A percentile compares a stretch with the other conserved stretches of the same genome.
Conservation (phyloP, 306 rosid species). For the Hippophae gyantsensis region DNA sequence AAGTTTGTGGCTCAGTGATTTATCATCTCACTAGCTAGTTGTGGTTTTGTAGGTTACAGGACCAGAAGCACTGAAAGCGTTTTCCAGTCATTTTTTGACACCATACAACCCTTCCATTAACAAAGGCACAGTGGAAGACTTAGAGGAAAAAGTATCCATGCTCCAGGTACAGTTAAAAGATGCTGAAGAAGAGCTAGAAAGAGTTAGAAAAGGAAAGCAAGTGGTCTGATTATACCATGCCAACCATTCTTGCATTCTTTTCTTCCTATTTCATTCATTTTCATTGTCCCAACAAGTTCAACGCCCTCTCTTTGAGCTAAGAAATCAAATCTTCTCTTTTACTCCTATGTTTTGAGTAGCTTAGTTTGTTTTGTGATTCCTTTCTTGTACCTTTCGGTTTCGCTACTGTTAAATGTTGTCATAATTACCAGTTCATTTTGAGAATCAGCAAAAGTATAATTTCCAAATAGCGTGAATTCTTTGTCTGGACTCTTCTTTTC, state of each 20-base stretch:
- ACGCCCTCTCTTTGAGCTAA: conserved; percentile 15
- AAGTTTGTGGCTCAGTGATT: background rate
- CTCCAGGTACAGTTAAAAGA: conserved; percentile 49
- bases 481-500: too few relatives aligned
- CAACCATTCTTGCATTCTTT: conserved; percentile 5
- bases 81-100: background rate
- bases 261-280: conserved; percentile 23
- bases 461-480: too few relatives aligned
- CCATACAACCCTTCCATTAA: conserved; percentile 16
- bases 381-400: conserved; percentile 14
- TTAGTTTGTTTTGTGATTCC: conserved; percentile 12
- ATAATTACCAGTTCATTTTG: too few relatives aligned
- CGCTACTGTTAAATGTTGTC: too few relatives aligned
- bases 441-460: too few relatives aligned
- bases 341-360: conserved; percentile 1
- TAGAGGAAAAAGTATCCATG: conserved; percentile 47
- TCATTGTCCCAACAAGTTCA: conserved; percentile 3
- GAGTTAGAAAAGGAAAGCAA: conserved; percentile 39
- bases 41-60: background rate
- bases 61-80: background rate
- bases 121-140: conserved; percentile 41
- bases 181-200: conserved; percentile 64
- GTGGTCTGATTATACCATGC: conserved; percentile 25
- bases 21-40: conserved; percentile 3
- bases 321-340: conserved; percentile 14